phyloP scores from a whole-genome alignment of 345 rosid species.

The Balakata baccata region DNA sequence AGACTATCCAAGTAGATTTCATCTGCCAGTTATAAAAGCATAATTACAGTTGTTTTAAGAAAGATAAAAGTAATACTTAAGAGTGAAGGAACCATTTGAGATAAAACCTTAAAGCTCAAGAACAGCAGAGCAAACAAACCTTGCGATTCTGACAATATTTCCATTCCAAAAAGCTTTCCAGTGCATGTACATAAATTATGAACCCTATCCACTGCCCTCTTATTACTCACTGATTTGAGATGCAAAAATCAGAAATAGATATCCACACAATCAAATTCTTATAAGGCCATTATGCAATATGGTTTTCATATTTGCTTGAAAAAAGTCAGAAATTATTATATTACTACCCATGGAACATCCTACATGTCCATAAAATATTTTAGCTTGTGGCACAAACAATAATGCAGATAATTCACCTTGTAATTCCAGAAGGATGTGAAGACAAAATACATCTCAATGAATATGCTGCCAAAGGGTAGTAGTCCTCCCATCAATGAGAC shows the following conservation, averaged over 20 bases:
- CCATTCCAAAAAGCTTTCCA: conserved; percentile 2
- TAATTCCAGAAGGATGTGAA: conserved; percentile 98
- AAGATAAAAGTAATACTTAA: background rate
- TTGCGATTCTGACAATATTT: background rate
- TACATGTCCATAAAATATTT: background rate
- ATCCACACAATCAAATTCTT: background rate
- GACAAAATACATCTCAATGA: conserved; percentile 95
- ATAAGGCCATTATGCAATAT: background rate
- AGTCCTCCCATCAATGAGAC: conserved; percentile 94
- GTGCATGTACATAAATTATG: background rate
- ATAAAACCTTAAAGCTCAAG: background rate
- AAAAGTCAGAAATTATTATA: background rate
- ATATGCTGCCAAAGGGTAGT: conserved; percentile 91
- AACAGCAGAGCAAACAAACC: background rate
- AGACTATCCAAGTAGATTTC: too few species aligned
- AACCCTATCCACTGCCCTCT: background rate
- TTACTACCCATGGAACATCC: too few species aligned
- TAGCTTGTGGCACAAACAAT: background rate
- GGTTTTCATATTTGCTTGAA: background rate
- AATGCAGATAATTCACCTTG: conserved; percentile 54
- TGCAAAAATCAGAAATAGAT: background rate
- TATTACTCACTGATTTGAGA: background rate
- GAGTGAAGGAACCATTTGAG: background rate
- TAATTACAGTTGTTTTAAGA: background rate
- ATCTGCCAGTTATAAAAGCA: too few species aligned